These are phyloP conservation scores for Backusella tarrabulga DNA, from an alignment of 192 early-diverging fungal genomes.

Conservation along the genomic window DNA sequence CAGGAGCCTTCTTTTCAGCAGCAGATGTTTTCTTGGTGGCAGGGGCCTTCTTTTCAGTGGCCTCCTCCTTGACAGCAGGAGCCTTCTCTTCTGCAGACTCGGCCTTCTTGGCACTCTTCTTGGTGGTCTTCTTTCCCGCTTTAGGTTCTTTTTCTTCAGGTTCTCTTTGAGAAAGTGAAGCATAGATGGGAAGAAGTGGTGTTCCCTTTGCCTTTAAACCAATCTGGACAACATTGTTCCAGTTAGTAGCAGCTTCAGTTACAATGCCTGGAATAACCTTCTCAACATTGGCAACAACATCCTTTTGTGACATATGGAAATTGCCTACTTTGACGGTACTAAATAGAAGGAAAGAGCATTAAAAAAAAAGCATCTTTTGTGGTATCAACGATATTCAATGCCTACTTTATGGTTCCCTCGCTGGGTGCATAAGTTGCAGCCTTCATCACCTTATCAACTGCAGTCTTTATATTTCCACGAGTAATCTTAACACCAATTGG, in stretches of 20 bases:
- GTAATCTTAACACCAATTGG: slow-evolving; percentile 51
- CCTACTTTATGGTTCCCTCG: not conserved
- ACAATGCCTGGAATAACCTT: slow-evolving; percentile 56
- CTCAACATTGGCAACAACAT: slow-evolving; percentile 78
- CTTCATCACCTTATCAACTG: slow-evolving; percentile 54
- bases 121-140: not conserved
- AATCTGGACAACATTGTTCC: slow-evolving; percentile 85
- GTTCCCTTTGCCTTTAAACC: slow-evolving; percentile 77
- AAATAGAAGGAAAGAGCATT: not conserved
- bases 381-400: not conserved
- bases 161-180: slow-evolving; percentile 47
- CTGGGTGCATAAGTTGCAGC: slow-evolving; percentile 49
- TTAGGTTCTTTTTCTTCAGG: not conserved
- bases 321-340: slow-evolving; percentile 75
- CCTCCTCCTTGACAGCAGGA: not conserved
- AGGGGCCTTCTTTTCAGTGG: not conserved
- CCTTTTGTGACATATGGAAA: slow-evolving; percentile 50
- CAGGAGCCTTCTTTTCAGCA: not conserved
- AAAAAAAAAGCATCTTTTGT: not conserved
- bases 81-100: not conserved
- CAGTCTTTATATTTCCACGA: slow-evolving; percentile 46
- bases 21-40: not conserved
- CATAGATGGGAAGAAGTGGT: slow-evolving; percentile 78
- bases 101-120: not conserved
- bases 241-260: slow-evolving; percentile 63